Percentiles rank a stretch among this genome's conserved stretches.
These are phyloP conservation scores for Trypanosoma vivax DNA, from an alignment of 208 protist species.

Conservation along the genomic window DNA sequence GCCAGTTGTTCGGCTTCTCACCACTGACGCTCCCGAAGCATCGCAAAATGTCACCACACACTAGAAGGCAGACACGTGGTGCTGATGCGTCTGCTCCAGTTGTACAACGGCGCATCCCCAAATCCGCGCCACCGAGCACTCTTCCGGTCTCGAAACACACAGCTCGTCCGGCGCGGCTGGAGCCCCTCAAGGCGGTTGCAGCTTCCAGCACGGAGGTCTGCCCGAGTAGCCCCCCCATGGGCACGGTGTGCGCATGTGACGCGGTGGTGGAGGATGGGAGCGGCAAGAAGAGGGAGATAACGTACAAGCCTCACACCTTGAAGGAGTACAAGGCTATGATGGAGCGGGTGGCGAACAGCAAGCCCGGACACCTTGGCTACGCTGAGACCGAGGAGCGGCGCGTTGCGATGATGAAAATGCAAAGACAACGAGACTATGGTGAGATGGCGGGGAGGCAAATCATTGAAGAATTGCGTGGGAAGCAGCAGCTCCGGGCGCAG, in stretches of 20 bases:
- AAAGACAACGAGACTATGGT: conserved; percentile 53
- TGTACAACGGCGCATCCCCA: no score
- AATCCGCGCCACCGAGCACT: no score
- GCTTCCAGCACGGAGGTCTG: no score
- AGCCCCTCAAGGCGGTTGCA: no score
- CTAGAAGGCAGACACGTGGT: no score
- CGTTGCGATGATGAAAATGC: conserved; percentile 32
- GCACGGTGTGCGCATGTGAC: no score
- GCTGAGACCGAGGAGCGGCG: conserved; percentile 79
- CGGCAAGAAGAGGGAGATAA: conserved; percentile 10
- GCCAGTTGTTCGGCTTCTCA: neutral
- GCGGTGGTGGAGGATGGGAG: neutral
- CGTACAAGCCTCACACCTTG: conserved; percentile 61
- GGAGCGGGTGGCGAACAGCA: conserved; percentile 28
- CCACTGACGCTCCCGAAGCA: neutral
- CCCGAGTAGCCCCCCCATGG: no score
- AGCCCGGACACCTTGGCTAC: conserved; percentile 50
- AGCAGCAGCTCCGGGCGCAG: conserved; percentile 17
- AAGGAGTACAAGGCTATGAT: conserved; percentile 70
- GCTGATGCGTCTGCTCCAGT: no score
- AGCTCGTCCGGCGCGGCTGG: no score
- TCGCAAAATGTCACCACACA: neutral
- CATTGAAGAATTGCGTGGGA: conserved; percentile 17
- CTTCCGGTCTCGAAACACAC: no score
- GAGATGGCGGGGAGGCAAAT: conserved; percentile 23